Percentiles rank a stretch among this genome's conserved stretches.
Conservation (phyloP, 139 green algal species). For the Chloropicon primus region DNA sequence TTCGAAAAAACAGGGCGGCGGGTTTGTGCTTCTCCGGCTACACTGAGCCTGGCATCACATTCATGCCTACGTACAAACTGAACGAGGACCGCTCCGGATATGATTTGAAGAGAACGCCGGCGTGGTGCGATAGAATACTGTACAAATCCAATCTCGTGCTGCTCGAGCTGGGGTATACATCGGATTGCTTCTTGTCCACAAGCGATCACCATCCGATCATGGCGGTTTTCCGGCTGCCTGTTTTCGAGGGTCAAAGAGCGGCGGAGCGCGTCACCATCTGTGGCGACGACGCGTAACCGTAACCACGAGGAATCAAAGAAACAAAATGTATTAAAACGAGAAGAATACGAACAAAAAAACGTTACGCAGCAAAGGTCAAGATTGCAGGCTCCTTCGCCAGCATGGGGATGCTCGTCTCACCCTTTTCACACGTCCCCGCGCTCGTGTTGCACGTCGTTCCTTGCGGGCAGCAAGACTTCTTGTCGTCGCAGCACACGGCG, state of each 20-base stretch:
- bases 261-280: no score
- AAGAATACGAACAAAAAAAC: no score
- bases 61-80: background rate
- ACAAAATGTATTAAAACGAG: no score
- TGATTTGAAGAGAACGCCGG: background rate
- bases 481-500: background rate
- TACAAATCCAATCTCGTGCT: no score
- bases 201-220: background rate
- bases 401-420: background rate
- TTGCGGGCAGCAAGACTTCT: background rate
- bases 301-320: no score
- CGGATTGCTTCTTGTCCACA: background rate
- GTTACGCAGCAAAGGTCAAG: no score
- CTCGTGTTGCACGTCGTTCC: background rate
- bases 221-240: no score
- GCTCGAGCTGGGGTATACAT: background rate
- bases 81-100: background rate
- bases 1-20: background rate
- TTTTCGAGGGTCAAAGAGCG: no score
- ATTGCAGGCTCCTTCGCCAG: no score
- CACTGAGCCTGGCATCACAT: background rate
- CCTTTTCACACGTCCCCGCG: background rate
- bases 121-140: background rate
- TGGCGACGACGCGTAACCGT: no score
- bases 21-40: background rate